Conservation (phyloP, 1,139 yeast genomes). For the Saccharomyces hybrid region DNA sequence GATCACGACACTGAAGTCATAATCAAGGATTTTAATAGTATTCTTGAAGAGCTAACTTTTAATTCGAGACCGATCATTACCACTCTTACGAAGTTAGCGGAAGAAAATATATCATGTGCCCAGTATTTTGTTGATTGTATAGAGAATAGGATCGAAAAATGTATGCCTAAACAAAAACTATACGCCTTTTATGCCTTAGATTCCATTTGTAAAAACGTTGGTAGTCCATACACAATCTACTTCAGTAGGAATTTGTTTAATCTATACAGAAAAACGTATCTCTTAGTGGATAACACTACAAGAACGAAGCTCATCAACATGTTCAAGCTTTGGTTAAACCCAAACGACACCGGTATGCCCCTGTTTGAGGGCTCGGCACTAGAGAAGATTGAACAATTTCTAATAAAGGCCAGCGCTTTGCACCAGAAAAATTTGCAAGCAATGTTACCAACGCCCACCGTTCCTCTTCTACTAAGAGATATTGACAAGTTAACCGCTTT, state of each 20-base stretch:
- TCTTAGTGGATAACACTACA: conserved; percentile 66
- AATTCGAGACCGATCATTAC: conserved; percentile 87
- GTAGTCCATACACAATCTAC: conserved; percentile 77
- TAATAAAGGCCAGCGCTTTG: conserved; percentile 48
- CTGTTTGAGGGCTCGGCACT: conserved; percentile 68
- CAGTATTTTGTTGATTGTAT: conserved; percentile 70
- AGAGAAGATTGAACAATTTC: conserved; percentile 64
- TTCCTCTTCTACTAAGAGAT: conserved; percentile 26
- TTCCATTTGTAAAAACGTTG: conserved; percentile 87
- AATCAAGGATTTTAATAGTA: conserved; percentile 27
- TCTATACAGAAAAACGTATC: conserved; percentile 67
- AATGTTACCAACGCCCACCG: conserved; percentile 28
- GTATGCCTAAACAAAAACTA: conserved; percentile 75
- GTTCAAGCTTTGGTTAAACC: conserved; percentile 80
- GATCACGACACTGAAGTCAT: conserved; percentile 21
- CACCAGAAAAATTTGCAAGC: conserved; percentile 31
- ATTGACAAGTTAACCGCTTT: conserved; percentile 38
- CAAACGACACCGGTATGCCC: conserved; percentile 36
- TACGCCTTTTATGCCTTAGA: conserved; percentile 79
- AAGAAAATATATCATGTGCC: conserved; percentile 71
- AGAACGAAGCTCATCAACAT: conserved; percentile 67
- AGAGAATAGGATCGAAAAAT: conserved; percentile 54
- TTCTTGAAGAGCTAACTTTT: conserved; percentile 65
- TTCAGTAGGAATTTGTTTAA: conserved; percentile 38
- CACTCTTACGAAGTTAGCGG: conserved; percentile 78